phyloP scores from a whole-genome alignment of 176 grass and related monocot species.

The Elymus sibiricus region DNA sequence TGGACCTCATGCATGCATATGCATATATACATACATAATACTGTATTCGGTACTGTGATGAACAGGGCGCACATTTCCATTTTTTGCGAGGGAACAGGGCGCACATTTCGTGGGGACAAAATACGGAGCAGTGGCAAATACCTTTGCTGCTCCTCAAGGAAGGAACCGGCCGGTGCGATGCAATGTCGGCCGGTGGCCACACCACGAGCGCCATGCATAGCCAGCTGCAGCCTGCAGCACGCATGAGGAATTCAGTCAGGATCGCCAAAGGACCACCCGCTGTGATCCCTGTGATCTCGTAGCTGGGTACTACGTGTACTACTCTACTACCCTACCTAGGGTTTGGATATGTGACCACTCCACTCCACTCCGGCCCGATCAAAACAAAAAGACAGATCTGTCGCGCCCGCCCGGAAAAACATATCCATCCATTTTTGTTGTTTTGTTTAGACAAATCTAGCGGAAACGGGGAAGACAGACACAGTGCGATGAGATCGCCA shows the following conservation, averaged over 20 bases:
- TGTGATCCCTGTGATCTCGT: neutral
- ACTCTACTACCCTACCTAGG: neutral
- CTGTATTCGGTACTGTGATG: neutral
- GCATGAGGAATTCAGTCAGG: neutral
- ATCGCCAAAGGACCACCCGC: neutral
- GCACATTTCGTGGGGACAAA: conserved; percentile 1
- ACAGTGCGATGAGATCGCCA: neutral
- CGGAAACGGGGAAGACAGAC: neutral
- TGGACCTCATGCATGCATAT: neutral
- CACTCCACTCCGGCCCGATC: neutral
- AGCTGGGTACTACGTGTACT: neutral
- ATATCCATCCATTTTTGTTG: neutral
- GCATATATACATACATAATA: too few species aligned
- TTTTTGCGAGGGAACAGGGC: too few species aligned
- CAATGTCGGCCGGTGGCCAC: neutral
- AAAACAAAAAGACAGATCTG: neutral
- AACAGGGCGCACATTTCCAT: neutral
- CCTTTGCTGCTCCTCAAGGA: neutral
- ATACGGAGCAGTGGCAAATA: neutral
- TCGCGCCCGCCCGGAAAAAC: neutral
- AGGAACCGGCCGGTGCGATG: neutral
- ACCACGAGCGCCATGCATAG: neutral
- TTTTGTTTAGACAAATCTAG: neutral
- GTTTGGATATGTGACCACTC: neutral
- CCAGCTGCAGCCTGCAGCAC: neutral